These are phyloP conservation scores for Leishmania lainsoni DNA, from an alignment of 208 protist genomes.

Conservation along the genomic window DNA sequence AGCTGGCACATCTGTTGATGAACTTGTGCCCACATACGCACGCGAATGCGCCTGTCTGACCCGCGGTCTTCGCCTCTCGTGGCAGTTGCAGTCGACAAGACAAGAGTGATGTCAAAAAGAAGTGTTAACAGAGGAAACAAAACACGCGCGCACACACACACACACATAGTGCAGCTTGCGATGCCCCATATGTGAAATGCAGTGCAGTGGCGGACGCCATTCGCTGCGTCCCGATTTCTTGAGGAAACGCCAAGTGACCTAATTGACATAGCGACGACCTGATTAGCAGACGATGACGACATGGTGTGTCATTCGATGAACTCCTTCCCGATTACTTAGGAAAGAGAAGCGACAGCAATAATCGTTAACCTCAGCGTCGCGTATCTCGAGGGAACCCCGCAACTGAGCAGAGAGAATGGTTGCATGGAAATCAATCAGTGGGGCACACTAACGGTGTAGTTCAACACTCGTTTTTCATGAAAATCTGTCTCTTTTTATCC, in stretches of 20 bases:
- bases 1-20: background rate
- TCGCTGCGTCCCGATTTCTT: background rate
- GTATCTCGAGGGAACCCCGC: background rate
- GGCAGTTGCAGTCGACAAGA: background rate
- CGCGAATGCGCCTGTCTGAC: background rate
- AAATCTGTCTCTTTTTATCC: background rate
- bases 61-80: background rate
- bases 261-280: background rate
- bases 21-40: background rate
- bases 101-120: background rate
- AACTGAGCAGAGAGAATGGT: background rate
- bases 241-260: background rate
- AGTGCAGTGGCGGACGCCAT: background rate
- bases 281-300: background rate
- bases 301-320: no score
- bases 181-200: background rate
- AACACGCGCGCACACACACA: background rate
- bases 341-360: background rate
- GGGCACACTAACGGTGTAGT: background rate
- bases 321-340: background rate
- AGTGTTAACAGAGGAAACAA: background rate
- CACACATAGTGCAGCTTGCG: no score
- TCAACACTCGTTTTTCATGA: background rate
- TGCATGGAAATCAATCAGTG: background rate
- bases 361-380: background rate